Evolutionary conservation across 495 filamentous ascomycete species (phyloP).

Genomic region (Hyphodiscus hymeniophilus): DNA sequence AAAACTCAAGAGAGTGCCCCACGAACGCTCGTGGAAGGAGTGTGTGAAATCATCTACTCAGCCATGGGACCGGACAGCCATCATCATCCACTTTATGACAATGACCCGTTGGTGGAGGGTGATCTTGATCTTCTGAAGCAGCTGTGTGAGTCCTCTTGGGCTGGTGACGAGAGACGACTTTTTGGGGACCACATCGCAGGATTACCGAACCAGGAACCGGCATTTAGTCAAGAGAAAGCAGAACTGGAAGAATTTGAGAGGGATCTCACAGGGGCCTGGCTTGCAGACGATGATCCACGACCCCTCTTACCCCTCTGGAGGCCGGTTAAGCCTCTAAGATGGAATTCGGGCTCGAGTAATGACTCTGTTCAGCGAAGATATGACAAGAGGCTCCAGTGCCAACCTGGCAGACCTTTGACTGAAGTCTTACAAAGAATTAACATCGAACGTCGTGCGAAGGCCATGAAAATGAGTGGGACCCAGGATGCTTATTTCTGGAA

Average conservation of each 20-base stretch:
- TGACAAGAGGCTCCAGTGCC: background rate
- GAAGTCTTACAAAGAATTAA: too few species aligned
- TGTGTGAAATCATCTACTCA: background rate
- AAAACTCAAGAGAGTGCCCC: constrained; percentile 5
- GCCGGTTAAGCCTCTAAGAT: background rate
- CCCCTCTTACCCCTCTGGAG: background rate
- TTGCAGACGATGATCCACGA: background rate
- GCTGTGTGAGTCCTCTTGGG: constrained; percentile 12
- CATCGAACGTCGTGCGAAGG: too few species aligned
- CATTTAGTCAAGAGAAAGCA: background rate
- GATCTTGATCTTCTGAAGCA: constrained; percentile 5
- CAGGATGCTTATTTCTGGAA: too few species aligned
- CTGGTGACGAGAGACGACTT: background rate
- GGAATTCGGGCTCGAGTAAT: background rate
- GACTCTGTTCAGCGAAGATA: background rate
- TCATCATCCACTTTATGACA: background rate
- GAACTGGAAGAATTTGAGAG: constrained; percentile 9
- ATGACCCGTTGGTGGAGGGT: background rate
- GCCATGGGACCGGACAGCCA: background rate
- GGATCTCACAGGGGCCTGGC: background rate
- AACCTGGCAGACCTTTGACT: background rate
- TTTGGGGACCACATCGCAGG: background rate
- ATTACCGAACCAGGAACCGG: background rate
- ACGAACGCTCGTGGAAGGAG: constrained; percentile 7
- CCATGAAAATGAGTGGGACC: too few species aligned